Evolutionary conservation across 176 grass and related monocot species (phyloP), one percentile per base, ranked within the genome.

Genomic region (Calamus simplicifolius): DNA sequence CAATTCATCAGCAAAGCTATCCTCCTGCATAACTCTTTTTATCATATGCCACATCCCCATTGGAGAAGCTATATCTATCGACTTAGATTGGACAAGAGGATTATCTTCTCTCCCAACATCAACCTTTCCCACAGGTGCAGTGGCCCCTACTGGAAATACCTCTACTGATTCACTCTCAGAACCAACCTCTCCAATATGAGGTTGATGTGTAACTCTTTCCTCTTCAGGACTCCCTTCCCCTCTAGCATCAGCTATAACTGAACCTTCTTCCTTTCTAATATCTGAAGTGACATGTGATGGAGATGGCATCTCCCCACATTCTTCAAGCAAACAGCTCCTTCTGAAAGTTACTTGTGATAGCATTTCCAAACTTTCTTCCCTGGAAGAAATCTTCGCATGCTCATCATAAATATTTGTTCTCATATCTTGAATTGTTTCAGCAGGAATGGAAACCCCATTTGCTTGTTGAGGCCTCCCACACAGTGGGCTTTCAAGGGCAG

Each of bases 171-270:
- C 62, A 49, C 18, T 76, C 28, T 77, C 66, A 64, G 54, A 48
- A 63, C 38, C 54, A n/a, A 67, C 63, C 57, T 81, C 52, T 29
- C 35, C 13, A 57, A 35, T 19, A 21, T 49, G 54, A 68, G 50
- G 59, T 54, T 74, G 61, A 19, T 18, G 49, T 38, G 29, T 17
- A 18, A 2, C 52, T 21, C 8, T 72, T 59, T 52, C 81, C 17
- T 79, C 69, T 18, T 7, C 55, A 61, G 53, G 48, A 76, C 63
- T 67, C 74, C 48, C 12, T 59, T 18, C 18, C 10, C 16, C 19
- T 30, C 51, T 68, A 48, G 54, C 63, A 69, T 81, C 61, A 74
- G 70, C 73, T 75, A 55, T 58, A 62, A 61, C 69, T 66, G 48
- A 65, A 64, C 69, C 59, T 62, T 74, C 52, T 14, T 26, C 63